These are phyloP conservation scores for Magnusiomyces magnusii DNA, from an alignment of 1,139 yeast species.

Conservation along the genomic window DNA sequence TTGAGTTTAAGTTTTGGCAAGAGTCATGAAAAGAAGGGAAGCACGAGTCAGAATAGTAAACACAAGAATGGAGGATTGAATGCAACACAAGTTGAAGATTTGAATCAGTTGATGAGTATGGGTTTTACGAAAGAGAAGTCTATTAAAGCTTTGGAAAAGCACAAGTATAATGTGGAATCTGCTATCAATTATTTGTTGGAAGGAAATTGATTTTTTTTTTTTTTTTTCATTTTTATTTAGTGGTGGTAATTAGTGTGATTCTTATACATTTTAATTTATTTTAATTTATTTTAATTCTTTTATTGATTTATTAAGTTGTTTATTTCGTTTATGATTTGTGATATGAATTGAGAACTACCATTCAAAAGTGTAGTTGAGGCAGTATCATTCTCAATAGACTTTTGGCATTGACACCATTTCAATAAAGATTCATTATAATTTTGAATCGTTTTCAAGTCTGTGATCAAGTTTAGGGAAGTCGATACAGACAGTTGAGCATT, in stretches of 20 bases:
- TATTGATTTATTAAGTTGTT: no score
- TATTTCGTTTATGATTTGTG: not conserved
- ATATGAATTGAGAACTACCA: no score
- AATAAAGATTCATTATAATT: not conserved
- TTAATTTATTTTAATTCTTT: no score
- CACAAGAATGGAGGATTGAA: not conserved
- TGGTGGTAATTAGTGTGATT: no score
- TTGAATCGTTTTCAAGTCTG: not conserved
- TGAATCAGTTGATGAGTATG: slow-evolving; percentile 81
- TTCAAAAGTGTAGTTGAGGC: no score
- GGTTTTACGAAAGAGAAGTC: slow-evolving; percentile 71
- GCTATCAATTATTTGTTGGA: slow-evolving; percentile 71
- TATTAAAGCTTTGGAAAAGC: slow-evolving; percentile 55
- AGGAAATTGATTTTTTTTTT: not conserved
- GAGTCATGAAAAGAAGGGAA: not conserved
- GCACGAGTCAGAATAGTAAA: not conserved
- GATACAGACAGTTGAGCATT: not conserved
- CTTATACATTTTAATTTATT: no score
- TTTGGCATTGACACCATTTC: not conserved
- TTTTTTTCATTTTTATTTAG: not conserved
- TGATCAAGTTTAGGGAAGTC: not conserved
- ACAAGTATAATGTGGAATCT: slow-evolving; percentile 68
- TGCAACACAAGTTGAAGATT: slow-evolving; percentile 15
- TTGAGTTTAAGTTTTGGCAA: not conserved
- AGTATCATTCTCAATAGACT: no score